Evolutionary conservation across 345 rosid genomes (phyloP), one percentile per base, ranked within the genome.

Genomic region (Aquilaria sinensis): DNA sequence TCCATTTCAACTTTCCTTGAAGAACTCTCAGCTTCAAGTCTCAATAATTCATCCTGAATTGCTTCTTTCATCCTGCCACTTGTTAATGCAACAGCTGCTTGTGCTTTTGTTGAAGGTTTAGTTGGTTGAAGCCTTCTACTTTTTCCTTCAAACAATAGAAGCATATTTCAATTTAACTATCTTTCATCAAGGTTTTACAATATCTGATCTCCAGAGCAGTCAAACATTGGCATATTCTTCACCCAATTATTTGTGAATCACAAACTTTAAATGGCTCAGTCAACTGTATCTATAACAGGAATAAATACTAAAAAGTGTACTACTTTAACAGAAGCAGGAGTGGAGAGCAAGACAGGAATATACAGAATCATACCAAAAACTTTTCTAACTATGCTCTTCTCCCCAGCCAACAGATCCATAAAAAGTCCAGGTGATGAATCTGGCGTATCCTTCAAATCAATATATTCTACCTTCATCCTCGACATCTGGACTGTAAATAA

Each of bases 401-500:
- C 89, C 30, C 81, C 90, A 30, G 68, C 84, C 77, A 86, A 69
- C 79, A 84, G 71, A 78, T 93, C 98, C 65, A 79, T 62, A 74
- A 83, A 75, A 68, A 90, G 81, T 66, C 86, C 95, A 0, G 91
- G 85, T 12, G 84, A 69, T 29, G 76, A 68, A 63, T 82, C 80
- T 1, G 80, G 66, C 67, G 73, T 69, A 67, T 70, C 82, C 83
- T 76, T 93, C 86, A 76, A 72, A 70, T 93, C 98, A 83, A 85
- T 93, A 79, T 81, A 93, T 31, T 79, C 83, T 61, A 78, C 80
- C 70, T 78, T 82, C 72, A 67, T 82, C 78, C 84, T 93, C 74
- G 89, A 93, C 81, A 93, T 85, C 98, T 93, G 95, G 87, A 89
- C 94, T 90, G 97, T 70, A 80, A 72, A 88, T 75, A 85, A 91